A percentile compares a stretch with the other conserved stretches of the same genome.
Evolutionary conservation across 2,329 filamentous ascomycete genomes (phyloP).

Genomic region (Xylariaceae sp.): DNA sequence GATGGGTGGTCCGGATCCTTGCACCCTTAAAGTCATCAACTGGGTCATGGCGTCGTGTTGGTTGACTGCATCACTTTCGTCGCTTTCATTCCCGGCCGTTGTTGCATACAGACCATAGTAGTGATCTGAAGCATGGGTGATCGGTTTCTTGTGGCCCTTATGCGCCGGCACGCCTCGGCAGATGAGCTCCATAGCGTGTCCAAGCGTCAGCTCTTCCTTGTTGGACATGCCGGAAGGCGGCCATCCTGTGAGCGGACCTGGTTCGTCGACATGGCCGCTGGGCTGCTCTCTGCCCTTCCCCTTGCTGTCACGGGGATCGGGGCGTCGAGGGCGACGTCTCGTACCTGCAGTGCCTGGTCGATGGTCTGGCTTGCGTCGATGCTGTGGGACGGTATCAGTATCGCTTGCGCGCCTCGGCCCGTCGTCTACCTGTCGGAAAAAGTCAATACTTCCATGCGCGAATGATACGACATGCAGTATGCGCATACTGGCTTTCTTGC

Average conservation of each 20-base stretch:
- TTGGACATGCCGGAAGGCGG: slow-evolving; percentile 50
- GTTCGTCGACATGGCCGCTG: slow-evolving; percentile 29
- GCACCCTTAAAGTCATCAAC: slow-evolving; percentile 52
- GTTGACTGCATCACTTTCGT: slow-evolving; percentile 42
- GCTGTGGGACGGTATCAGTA: slow-evolving; percentile 28
- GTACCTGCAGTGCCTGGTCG: slow-evolving; percentile 23
- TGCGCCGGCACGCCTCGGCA: slow-evolving; percentile 54
- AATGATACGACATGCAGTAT: slow-evolving; percentile 1
- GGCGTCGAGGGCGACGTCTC: slow-evolving; percentile 41
- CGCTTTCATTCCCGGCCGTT: slow-evolving; percentile 40
- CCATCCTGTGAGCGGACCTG: slow-evolving; percentile 48
- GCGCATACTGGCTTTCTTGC: slow-evolving; percentile 34
- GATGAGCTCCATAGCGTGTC: slow-evolving; percentile 55
- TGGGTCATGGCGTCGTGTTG: slow-evolving; percentile 54
- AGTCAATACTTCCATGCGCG: slow-evolving; percentile 17
- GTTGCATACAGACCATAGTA: slow-evolving; percentile 56
- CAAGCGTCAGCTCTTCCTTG: slow-evolving; percentile 48
- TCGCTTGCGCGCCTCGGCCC: slow-evolving; percentile 31
- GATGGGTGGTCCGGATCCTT: slow-evolving; percentile 36
- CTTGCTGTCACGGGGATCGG: slow-evolving; percentile 35
- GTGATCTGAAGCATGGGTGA: slow-evolving; percentile 52
- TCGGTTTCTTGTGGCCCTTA: slow-evolving; percentile 49
- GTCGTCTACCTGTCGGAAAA: slow-evolving; percentile 26
- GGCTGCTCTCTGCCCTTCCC: slow-evolving; percentile 37
- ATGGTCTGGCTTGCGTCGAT: slow-evolving; percentile 21